phyloP scores from a whole-genome alignment of 352 stramenopile genomes.

The Phytopythium chamaehyphon region DNA sequence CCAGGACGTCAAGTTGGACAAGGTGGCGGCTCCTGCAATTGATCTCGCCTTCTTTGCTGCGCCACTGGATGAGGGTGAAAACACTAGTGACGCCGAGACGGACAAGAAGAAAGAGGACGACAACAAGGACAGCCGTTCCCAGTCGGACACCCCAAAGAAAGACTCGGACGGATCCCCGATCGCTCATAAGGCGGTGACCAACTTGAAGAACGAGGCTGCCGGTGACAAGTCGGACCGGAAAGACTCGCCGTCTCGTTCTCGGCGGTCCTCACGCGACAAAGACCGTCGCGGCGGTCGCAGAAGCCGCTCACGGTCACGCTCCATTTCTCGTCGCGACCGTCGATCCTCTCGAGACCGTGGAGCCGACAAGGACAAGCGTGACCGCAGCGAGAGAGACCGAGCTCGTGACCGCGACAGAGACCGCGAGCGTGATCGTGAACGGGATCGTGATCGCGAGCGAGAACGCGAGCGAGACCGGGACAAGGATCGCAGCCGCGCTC shows the following conservation, averaged over 20 bases:
- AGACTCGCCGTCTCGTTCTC: conserved; percentile 25
- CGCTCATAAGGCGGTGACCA: conserved; percentile 25
- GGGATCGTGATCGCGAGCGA: conserved; percentile 28
- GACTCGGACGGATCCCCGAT: conserved; percentile 13
- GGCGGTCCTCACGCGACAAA: conserved; percentile 25
- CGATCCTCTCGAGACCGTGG: conserved; percentile 6
- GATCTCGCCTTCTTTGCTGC: conserved; percentile 76
- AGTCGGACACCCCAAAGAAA: conserved; percentile 11
- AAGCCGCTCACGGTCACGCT: conserved; percentile 13
- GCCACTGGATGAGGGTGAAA: conserved; percentile 40
- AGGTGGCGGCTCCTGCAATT: conserved; percentile 76
- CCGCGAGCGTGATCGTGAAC: conserved; percentile 11
- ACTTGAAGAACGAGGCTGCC: conserved; percentile 20
- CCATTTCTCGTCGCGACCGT: conserved; percentile 8
- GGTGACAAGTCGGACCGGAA: conserved; percentile 3
- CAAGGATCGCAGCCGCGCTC: conserved; percentile 14
- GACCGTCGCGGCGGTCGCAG: conserved; percentile 14
- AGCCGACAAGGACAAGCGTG: conserved; percentile 12
- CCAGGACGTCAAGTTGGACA: conserved; percentile 74
- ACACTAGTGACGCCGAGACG: conserved; percentile 37
- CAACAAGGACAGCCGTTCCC: conserved; percentile 16
- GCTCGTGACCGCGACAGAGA: conserved; percentile 20
- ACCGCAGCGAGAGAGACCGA: conserved; percentile 25
- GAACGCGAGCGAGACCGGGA: conserved; percentile 40
- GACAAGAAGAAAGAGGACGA: conserved; percentile 23